Base-by-base conservation (phyloP, 1,139 yeast genomes). In the Suzukiozyma palmioleophila region DNA sequence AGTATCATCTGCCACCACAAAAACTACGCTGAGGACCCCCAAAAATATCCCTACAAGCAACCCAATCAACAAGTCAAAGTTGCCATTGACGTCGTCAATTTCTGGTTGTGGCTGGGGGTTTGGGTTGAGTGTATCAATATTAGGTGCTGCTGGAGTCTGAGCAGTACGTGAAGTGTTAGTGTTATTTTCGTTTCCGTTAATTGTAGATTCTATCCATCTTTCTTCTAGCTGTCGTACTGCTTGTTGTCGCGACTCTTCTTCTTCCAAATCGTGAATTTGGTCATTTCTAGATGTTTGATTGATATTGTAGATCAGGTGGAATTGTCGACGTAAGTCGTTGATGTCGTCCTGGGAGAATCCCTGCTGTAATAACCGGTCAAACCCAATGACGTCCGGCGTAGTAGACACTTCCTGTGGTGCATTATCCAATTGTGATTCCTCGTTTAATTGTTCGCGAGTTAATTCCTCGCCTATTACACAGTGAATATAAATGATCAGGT, bases 181-280 rank as follows among this genome's bases (percentile, higher is more conserved):
- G 11, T 37, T 43, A 10, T 41, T 28, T 3, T 52, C 41, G 15
- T 42, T 46, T 6, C 51, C 56, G 39, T 62, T 72, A 7, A 79
- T 88, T 0, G 92, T 84, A 37, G 85, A 81, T 52, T 89, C 95
- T 44, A 89, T 85, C 96, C 96, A 89, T 43, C 89, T 71, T 50
- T 89, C 97, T 55, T 89, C 97, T 46, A 88, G 59, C 46, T 81
- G 84, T 38, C 88, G 57, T 5, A 77, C 58, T 28, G 69, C 69
- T 49, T 50, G 55, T 49, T 60, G 65, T 18, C 66, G 48, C 25
- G 47, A 50, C 41, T 70, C 75, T 39, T 65, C 69, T 43, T 69
- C 75, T 47, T 68, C 76, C 37, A 68, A 51, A 53, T 67, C 73
- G 41, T 60, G 53, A 35, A 67, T 69, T 27, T 57, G 66, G n/a